Percentiles rank a stretch among this genome's conserved stretches.
Conservation (phyloP, 139 green algal genomes). For the Coelastrella sp. region DNA sequence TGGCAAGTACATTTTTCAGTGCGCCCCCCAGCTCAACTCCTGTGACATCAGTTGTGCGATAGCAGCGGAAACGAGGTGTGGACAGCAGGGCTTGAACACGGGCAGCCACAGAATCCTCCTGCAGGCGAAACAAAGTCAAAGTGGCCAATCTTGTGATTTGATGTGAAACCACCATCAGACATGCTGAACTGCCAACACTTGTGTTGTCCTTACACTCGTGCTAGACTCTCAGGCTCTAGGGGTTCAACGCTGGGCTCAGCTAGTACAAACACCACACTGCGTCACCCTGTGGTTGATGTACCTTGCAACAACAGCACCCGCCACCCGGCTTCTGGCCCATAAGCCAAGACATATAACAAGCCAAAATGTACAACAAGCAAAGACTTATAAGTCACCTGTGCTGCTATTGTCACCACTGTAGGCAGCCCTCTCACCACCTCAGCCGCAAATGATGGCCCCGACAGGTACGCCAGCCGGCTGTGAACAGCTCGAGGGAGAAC, state of each 20-base stretch:
- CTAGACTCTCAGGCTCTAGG: too few relatives aligned
- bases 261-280: too few relatives aligned
- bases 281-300: too few relatives aligned
- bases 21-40: slow-evolving; percentile 94
- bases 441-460: slow-evolving; percentile 91
- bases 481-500: slow-evolving; percentile 59
- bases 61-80: slow-evolving; percentile 86
- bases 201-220: too few relatives aligned
- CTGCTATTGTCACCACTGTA: slow-evolving; percentile 66
- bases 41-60: slow-evolving; percentile 89
- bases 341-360: too few relatives aligned
- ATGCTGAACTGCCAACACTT: too few relatives aligned
- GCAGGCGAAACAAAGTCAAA: neutral
- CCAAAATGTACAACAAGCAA: neutral
- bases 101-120: slow-evolving; percentile 10
- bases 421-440: slow-evolving; percentile 79
- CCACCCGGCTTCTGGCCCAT: neutral
- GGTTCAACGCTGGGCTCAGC: too few relatives aligned
- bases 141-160: too few relatives aligned
- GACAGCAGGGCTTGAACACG: slow-evolving; percentile 84
- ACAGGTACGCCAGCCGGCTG: slow-evolving; percentile 79
- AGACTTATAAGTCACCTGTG: slow-evolving; percentile 37
- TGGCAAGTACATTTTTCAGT: slow-evolving; percentile 98
- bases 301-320: neutral
- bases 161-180: too few relatives aligned